Base-by-base conservation (phyloP, 2,329 filamentous ascomycete genomes). In the Ilyonectria mors-panacis region DNA sequence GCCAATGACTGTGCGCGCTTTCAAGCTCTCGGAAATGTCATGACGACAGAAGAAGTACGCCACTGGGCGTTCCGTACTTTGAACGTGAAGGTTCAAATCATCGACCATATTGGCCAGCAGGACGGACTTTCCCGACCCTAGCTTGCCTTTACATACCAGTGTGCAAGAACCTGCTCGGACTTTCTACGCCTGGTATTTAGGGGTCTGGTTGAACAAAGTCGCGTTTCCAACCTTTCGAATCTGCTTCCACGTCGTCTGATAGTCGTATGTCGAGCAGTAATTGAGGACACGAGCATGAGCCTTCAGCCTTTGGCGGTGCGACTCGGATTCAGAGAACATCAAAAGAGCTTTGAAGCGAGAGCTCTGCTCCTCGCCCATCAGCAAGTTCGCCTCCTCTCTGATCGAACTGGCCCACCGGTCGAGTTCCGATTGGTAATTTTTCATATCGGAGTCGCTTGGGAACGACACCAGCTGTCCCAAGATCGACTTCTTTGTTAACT, bases 51-150 rank as follows among this genome's bases (percentile, higher is more conserved):
- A 82, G 63, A 82, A 81, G 54, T 79, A 81, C 0, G 74, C 74
- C 3, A 80, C 71, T 6, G 63, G 44, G 0, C 33, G 4, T 1
- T 50, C 51, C 0, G 19, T 19, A 0, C 19, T 3, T 0, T 47
- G 5, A 0, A 7, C 6, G 2, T 70, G 10, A 0, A 81, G 67
- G 44, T 77, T 75, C 2, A 83, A 50, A 47, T 83, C 78, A 54
- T 81, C 78, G 0, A 85, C 76, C 0, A 85, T 78, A 57, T 84
- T 85, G 2, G 84, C 83, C 4, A 85, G 53, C 8, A 82, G 56
- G 1, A 85, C 82, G 0, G 84, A 84, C 63, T 85, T 85, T 0
- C 84, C 83, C 0, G 79, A 81, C 1, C 84, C 83, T 1, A 85
- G 72, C 50, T 81, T 84, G 5, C 83, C 83, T 10, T 59, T 76